Percentiles rank a stretch among this genome's conserved stretches.
Conservation (phyloP, 2,329 filamentous ascomycete species). For the Cladosporium sp. region DNA sequence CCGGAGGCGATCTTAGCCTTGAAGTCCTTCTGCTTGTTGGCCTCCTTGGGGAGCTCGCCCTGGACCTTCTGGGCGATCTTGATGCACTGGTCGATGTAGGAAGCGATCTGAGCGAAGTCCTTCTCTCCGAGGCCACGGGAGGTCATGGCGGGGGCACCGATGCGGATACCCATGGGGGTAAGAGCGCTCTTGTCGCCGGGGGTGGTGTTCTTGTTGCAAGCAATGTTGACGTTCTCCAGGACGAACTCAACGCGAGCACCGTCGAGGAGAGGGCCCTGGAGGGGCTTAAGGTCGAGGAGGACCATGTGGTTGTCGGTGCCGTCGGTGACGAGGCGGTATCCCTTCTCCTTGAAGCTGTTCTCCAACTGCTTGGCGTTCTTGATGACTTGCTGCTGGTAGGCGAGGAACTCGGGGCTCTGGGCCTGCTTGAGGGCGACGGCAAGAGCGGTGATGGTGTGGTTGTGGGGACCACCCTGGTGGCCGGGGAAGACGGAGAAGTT, state of each 20-base stretch:
- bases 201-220: slow-evolving; percentile 99
- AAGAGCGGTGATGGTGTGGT: slow-evolving; percentile 98
- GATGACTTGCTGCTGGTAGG: slow-evolving; percentile 89
- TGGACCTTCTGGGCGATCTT: slow-evolving; percentile 89
- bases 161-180: slow-evolving; percentile 89
- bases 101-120: slow-evolving; percentile 85
- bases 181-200: slow-evolving; percentile 96
- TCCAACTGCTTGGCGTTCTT: slow-evolving; percentile 91
- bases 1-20: slow-evolving; percentile 82
- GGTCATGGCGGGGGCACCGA: slow-evolving; percentile 97
- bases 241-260: slow-evolving; percentile 94
- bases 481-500: slow-evolving; percentile 99
- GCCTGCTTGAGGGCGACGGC: slow-evolving; percentile 95
- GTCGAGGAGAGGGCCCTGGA: slow-evolving; percentile 62
- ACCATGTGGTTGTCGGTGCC: slow-evolving; percentile 99
- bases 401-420: slow-evolving; percentile 81
- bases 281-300: slow-evolving; percentile 82
- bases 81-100: slow-evolving; percentile 85
- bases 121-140: slow-evolving; percentile 87
- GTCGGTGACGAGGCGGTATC: slow-evolving; percentile 90
- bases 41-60: slow-evolving; percentile 80
- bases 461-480: slow-evolving; percentile 97
- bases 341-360: slow-evolving; percentile 68
- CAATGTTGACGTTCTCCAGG: slow-evolving; percentile 96
- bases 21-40: slow-evolving; percentile 99